Evolutionary conservation across 1,284 basidiomycete genomes (phyloP).

Genomic region (Cutaneotrichosporon mucoides): DNA sequence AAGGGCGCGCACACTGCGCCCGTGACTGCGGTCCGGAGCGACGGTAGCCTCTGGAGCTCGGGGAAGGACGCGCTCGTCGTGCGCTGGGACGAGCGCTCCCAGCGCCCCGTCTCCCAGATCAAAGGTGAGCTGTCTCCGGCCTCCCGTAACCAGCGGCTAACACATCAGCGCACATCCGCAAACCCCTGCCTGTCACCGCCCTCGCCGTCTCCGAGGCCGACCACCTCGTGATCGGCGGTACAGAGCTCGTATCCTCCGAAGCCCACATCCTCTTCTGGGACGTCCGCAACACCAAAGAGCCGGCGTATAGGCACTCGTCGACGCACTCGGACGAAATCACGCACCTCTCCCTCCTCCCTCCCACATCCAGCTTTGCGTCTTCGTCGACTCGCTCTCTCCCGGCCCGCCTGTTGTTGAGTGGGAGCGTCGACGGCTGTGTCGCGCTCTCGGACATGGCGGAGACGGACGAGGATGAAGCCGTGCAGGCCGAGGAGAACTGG

Average conservation of each 20-base stretch:
- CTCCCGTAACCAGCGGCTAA: too few relatives aligned
- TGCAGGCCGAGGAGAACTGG: slow-evolving; percentile 47
- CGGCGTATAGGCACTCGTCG: slow-evolving; percentile 50
- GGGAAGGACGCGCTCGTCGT: slow-evolving; percentile 44
- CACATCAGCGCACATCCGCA: slow-evolving; percentile 33
- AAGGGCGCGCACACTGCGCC: slow-evolving; percentile 36
- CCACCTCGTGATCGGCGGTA: slow-evolving; percentile 51
- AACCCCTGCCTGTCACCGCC: slow-evolving; percentile 43
- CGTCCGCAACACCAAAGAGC: slow-evolving; percentile 38
- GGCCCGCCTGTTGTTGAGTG: slow-evolving; percentile 47
- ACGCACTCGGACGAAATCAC: slow-evolving; percentile 55
- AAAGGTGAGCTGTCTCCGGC: slow-evolving; percentile 47
- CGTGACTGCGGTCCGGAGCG: slow-evolving; percentile 32
- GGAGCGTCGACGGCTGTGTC: slow-evolving; percentile 52
- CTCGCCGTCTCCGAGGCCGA: slow-evolving; percentile 39
- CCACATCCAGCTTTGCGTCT: slow-evolving; percentile 32
- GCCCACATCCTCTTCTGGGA: slow-evolving; percentile 53
- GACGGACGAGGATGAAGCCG: slow-evolving; percentile 53
- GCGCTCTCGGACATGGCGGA: slow-evolving; percentile 50
- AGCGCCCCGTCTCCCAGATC: slow-evolving; percentile 33
- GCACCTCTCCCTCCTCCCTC: slow-evolving; percentile 49
- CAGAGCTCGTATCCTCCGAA: slow-evolving; percentile 50
- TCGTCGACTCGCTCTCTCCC: slow-evolving; percentile 25
- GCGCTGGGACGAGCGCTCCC: slow-evolving; percentile 46
- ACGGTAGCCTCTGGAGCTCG: slow-evolving; percentile 37